Percentiles rank a stretch among this genome's conserved stretches.
Evolutionary conservation across 495 filamentous ascomycete genomes (phyloP).

Genomic region (Bacidia rubella): DNA sequence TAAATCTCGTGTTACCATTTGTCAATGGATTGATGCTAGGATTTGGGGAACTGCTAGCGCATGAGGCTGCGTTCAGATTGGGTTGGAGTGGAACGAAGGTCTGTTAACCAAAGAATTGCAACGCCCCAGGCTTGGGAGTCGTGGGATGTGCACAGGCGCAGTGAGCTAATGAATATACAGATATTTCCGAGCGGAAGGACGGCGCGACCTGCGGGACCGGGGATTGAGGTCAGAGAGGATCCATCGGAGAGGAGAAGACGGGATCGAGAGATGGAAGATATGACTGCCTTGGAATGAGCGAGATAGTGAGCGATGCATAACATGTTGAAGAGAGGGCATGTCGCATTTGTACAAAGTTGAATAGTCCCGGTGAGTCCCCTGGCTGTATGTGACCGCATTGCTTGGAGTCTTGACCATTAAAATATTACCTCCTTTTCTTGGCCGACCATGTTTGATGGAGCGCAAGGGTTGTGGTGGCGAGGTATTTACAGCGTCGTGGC

Average conservation of each 20-base stretch:
- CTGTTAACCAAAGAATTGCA: conserved; percentile 19
- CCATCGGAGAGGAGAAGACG: conserved; percentile 35
- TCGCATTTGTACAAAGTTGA: not conserved
- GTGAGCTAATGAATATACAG: conserved; percentile 33
- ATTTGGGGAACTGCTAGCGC: conserved; percentile 90
- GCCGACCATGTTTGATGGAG: no score
- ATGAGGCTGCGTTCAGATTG: conserved; percentile 82
- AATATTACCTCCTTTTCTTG: not conserved
- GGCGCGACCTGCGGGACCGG: conserved; percentile 47
- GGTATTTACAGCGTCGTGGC: no score
- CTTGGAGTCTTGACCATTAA: not conserved
- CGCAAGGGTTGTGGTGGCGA: no score
- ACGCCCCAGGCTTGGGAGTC: not conserved
- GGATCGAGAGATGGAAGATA: conserved; percentile 31
- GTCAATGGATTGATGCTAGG: conserved; percentile 98
- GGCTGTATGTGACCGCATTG: not conserved
- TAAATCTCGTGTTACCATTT: conserved; percentile 89
- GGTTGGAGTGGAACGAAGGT: conserved; percentile 94
- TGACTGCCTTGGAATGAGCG: conserved; percentile 33
- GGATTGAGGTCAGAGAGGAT: conserved; percentile 46
- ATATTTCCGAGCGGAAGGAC: conserved; percentile 51
- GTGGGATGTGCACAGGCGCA: no score
- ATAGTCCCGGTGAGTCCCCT: not conserved
- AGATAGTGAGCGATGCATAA: no score
- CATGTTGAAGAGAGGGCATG: not conserved